Conservation (phyloP, 257 asterid species). For the Solanum stenotomum region DNA sequence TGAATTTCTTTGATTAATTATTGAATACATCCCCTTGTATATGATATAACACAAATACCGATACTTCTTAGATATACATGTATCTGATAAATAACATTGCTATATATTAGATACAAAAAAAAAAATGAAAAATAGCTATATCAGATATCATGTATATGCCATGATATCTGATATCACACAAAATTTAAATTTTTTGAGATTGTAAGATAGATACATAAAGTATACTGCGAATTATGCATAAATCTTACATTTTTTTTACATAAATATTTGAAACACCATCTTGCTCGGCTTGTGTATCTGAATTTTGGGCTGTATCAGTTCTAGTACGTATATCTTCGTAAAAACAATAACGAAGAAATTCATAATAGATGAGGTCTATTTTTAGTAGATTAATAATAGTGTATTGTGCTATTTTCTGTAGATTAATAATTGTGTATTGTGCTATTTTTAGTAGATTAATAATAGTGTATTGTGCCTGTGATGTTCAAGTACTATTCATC, state of each 20-base stretch:
- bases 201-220: background rate
- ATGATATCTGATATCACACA: background rate
- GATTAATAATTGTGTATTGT: too few species aligned
- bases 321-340: background rate
- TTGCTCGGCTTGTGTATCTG: background rate
- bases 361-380: background rate
- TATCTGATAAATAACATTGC: background rate
- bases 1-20: too few species aligned
- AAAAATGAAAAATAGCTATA: background rate
- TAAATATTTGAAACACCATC: background rate
- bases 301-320: background rate
- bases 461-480: background rate
- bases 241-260: background rate
- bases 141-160: background rate
- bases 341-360: background rate
- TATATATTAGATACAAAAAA: background rate
- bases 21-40: too few species aligned
- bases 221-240: background rate
- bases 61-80: background rate
- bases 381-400: too few species aligned
- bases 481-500: background rate
- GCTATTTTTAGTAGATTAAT: too few species aligned
- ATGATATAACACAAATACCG: background rate
- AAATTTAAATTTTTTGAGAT: too few species aligned
- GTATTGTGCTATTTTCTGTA: too few species aligned